Evolutionary conservation across 1,284 basidiomycete species (phyloP), one percentile per base, ranked within the genome.

Genomic region (Fistulina hepatica): DNA sequence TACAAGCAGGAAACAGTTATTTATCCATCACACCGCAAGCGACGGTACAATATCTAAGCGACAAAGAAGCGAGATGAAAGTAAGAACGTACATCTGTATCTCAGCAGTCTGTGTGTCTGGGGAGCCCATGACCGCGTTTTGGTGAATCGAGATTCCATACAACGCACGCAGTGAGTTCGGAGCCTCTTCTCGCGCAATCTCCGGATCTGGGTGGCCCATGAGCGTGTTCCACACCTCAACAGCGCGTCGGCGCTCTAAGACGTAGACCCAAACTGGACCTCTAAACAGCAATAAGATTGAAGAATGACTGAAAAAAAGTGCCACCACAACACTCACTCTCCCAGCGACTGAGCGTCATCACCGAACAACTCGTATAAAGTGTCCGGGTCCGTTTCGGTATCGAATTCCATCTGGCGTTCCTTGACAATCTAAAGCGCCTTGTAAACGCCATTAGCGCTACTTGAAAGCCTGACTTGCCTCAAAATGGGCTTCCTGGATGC

Each of bases 221-320:
- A 88, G 71, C 5, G 77, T 73, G 34, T 71, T 62, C 69, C 78
- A 79, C 37, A 84, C 78, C 55, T 83, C 73, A 31, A 86, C 76
- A 11, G 83, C 79, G 30, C 78, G 73, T 35, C 77, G 66, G 28
- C 82, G 73, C 53, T 85, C 83, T 43, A 88, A 75, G 30, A 88
- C 79, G 57, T 85, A 88, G 16, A 88, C 81, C 81, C 84, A 85
- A 19, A 85, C 81, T 13, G 83, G 79, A 40, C 81, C 83, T 48
- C 82, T 85, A 30, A 28, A 34, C 32, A 27, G 19, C 17, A 36
- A 31, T 25, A 27, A 41, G 40, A 33, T 32, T 41, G 36, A 32
- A 36, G 23, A 40, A 27, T 26, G 17, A 30, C 34, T 27, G 35
- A 35, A 35, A 13, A 43, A 44, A 13, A 34, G n/a, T n/a, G n/a